Evolutionary conservation across 2,329 filamentous ascomycete genomes (phyloP).

Genomic region (Sporothrix dimorphospora): DNA sequence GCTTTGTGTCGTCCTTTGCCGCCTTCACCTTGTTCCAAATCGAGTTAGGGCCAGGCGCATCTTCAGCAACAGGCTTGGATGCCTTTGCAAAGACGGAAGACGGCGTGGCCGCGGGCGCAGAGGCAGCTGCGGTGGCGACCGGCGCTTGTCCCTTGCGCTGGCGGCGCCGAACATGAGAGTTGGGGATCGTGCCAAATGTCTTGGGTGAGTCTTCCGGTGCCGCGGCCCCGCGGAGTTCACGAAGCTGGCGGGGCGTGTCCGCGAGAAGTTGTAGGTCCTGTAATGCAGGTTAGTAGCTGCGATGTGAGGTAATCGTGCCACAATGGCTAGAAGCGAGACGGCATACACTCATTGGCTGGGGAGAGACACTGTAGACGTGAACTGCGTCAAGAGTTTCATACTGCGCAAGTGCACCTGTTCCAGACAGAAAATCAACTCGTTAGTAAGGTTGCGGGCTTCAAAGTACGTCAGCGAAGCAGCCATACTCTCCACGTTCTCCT

Average conservation of each 20-base stretch:
- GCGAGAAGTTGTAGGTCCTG: slow-evolving; percentile 70
- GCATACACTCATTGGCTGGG: slow-evolving; percentile 66
- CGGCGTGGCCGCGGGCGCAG: background rate
- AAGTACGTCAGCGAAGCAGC: slow-evolving; percentile 30
- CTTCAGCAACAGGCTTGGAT: slow-evolving; percentile 34
- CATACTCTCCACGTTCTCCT: slow-evolving; percentile 72
- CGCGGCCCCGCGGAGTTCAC: slow-evolving; percentile 57
- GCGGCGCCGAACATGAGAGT: slow-evolving; percentile 64
- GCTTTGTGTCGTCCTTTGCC: slow-evolving; percentile 31
- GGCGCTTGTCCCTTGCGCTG: slow-evolving; percentile 44
- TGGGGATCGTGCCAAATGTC: slow-evolving; percentile 74
- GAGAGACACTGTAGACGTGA: slow-evolving; percentile 84
- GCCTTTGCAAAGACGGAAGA: slow-evolving; percentile 35
- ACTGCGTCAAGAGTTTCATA: slow-evolving; percentile 78
- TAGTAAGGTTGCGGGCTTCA: background rate
- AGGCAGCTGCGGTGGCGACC: background rate
- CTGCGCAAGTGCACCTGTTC: slow-evolving; percentile 63
- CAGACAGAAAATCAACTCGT: background rate
- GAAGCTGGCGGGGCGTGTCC: slow-evolving; percentile 67
- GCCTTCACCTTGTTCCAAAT: slow-evolving; percentile 29
- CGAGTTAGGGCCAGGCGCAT: slow-evolving; percentile 19
- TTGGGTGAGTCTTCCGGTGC: slow-evolving; percentile 62
- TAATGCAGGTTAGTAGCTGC: background rate
- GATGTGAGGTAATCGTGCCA: no score
- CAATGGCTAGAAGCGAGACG: fast-evolving